Percentiles rank a stretch among this genome's conserved stretches.
These are phyloP conservation scores for Colletotrichum lentis DNA, from an alignment of 2,329 filamentous ascomycete genomes.

Conservation along the genomic window DNA sequence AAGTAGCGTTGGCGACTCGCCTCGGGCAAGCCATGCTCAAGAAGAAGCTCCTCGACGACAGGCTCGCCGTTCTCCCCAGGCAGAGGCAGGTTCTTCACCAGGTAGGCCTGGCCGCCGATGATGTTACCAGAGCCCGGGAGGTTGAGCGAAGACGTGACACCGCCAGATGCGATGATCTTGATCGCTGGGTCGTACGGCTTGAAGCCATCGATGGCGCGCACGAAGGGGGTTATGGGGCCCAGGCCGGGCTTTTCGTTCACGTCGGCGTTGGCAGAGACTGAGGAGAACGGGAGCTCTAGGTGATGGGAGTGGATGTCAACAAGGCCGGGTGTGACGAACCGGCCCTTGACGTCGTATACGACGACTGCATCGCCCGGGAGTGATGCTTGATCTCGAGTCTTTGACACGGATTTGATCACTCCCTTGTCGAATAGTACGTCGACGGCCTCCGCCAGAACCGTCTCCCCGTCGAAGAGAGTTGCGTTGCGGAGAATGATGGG, in stretches of 20 bases:
- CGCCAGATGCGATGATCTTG: slow-evolving; percentile 52
- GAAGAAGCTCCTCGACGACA: slow-evolving; percentile 52
- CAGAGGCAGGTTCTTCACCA: slow-evolving; percentile 51
- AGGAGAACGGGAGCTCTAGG: slow-evolving; percentile 47
- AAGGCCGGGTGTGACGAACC: slow-evolving; percentile 53
- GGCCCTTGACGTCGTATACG: slow-evolving; percentile 48
- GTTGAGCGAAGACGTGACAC: slow-evolving; percentile 54
- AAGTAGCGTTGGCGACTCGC: slow-evolving; percentile 49
- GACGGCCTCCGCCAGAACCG: slow-evolving; percentile 44
- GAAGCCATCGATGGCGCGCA: slow-evolving; percentile 44
- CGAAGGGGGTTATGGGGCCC: slow-evolving; percentile 49
- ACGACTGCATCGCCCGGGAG: slow-evolving; percentile 34
- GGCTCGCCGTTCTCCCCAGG: slow-evolving; percentile 48
- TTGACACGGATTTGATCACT: slow-evolving; percentile 41
- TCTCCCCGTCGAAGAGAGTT: slow-evolving; percentile 54
- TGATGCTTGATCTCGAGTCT: not conserved
- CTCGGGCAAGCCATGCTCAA: slow-evolving; percentile 49
- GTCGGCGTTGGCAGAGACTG: slow-evolving; percentile 45
- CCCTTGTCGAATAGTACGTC: slow-evolving; percentile 51
- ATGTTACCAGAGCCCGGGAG: slow-evolving; percentile 55
- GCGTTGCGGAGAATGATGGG: slow-evolving; percentile 50
- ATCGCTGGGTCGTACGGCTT: slow-evolving; percentile 53
- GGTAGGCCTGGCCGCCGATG: slow-evolving; percentile 53
- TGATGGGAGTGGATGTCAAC: slow-evolving; percentile 58
- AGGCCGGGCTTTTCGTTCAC: slow-evolving; percentile 48